Conservation (phyloP, 2,329 filamentous ascomycete genomes). For the Niveomyces coronatus region DNA sequence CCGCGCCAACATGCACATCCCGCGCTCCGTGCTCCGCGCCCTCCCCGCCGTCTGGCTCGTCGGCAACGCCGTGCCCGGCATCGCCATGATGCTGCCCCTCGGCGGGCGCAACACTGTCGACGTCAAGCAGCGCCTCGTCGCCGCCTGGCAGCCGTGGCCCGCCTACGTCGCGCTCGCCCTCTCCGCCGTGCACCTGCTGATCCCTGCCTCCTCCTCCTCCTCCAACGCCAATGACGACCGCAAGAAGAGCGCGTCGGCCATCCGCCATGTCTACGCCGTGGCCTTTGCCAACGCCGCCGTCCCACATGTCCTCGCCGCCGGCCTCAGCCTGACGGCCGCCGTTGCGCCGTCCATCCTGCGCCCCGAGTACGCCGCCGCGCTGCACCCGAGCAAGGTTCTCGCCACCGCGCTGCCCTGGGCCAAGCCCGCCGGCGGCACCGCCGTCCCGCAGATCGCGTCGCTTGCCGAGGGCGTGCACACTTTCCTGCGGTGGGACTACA, state of each 20-base stretch:
- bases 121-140: slow-evolving; percentile 14
- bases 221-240: slow-evolving; percentile 1
- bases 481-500: slow-evolving; percentile 15
- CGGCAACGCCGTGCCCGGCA: slow-evolving; percentile 11
- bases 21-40: slow-evolving; percentile 10
- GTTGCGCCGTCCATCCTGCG: slow-evolving; percentile 11
- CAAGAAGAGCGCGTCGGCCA: slow-evolving; percentile 1
- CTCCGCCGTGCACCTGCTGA: slow-evolving; percentile 1
- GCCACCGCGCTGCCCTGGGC: slow-evolving; percentile 12
- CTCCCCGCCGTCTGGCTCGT: slow-evolving; percentile 11
- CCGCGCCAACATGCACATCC: slow-evolving; percentile 12
- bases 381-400: slow-evolving; percentile 13
- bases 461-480: slow-evolving; percentile 13
- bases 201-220: background rate
- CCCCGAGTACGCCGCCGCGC: background rate
- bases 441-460: slow-evolving; percentile 8
- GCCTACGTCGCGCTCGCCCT: slow-evolving; percentile 12
- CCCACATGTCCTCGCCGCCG: slow-evolving; percentile 10
- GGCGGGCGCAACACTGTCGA: slow-evolving; percentile 9
- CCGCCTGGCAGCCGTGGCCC: slow-evolving; percentile 15
- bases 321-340: slow-evolving; percentile 6
- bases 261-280: slow-evolving; percentile 12
- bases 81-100: slow-evolving; percentile 11
- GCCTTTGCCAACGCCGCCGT: slow-evolving; percentile 12
- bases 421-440: too few species aligned